Percentiles rank a stretch among this genome's conserved stretches.
These are phyloP conservation scores for Chlorella ohadii DNA, from an alignment of 139 green algal species.

Conservation along the genomic window DNA sequence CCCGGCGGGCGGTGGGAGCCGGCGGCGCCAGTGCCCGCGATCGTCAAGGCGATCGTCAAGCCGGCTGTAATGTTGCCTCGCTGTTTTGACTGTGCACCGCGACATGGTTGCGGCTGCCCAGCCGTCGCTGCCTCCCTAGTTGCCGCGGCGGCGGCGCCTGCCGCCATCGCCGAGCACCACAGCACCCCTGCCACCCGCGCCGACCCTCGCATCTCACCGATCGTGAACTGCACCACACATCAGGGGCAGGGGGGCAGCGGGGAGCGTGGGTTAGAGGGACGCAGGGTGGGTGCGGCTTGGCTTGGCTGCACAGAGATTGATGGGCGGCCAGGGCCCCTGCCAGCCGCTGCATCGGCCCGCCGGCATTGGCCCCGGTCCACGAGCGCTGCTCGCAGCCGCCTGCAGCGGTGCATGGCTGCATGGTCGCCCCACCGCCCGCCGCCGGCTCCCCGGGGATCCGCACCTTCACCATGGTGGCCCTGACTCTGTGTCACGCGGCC, in stretches of 20 bases:
- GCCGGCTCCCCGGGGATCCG: too few relatives aligned
- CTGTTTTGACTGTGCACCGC: neutral
- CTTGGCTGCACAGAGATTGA: too few relatives aligned
- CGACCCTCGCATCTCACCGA: slow-evolving; percentile 8
- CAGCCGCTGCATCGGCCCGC: too few relatives aligned
- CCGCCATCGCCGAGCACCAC: neutral
- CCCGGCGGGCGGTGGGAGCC: too few relatives aligned
- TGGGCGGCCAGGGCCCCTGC: too few relatives aligned
- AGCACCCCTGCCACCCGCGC: neutral
- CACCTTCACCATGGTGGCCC: slow-evolving; percentile 4
- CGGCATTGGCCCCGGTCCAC: too few relatives aligned
- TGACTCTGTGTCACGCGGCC: neutral
- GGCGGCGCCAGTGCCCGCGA: too few relatives aligned
- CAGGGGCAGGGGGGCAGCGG: neutral
- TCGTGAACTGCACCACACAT: slow-evolving; percentile 27
- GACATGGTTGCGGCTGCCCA: neutral
- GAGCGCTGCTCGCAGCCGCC: too few relatives aligned
- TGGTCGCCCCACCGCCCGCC: neutral
- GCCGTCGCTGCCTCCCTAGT: too few relatives aligned
- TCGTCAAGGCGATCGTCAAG: too few relatives aligned
- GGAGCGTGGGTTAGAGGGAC: neutral
- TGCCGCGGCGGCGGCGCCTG: neutral
- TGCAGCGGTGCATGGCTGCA: neutral
- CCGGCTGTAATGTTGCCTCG: too few relatives aligned
- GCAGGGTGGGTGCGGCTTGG: too few relatives aligned